These are phyloP conservation scores for Jamesozyma gamospora DNA, from an alignment of 805 yeast genomes.

Conservation along the genomic window DNA sequence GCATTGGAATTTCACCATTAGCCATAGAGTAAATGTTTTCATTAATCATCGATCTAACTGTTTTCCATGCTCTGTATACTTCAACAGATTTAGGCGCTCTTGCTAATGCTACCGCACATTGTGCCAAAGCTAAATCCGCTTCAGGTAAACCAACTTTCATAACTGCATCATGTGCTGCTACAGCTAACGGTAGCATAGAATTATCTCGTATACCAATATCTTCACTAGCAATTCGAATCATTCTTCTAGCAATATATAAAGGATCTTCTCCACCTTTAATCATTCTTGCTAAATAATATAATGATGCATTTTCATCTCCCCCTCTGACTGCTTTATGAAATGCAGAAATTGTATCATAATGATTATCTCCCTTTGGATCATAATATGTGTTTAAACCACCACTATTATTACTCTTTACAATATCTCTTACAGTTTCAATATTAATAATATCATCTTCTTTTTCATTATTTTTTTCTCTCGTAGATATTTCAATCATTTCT, in stretches of 20 bases:
- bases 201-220: constrained; percentile 86
- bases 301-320: constrained; percentile 77
- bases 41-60: constrained; percentile 48
- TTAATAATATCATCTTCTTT: constrained; percentile 20
- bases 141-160: constrained; percentile 93
- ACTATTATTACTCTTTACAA: constrained; percentile 41
- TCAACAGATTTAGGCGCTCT: constrained; percentile 78
- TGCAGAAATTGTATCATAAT: constrained; percentile 92
- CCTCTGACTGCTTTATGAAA: constrained; percentile 92
- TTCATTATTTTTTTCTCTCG: constrained; percentile 34
- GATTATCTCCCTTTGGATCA: constrained; percentile 83
- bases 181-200: constrained; percentile 73
- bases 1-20: constrained; percentile 54
- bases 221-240: constrained; percentile 92
- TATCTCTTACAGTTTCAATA: constrained; percentile 28
- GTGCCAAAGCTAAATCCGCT: constrained; percentile 79
- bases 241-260: constrained; percentile 73
- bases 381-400: constrained; percentile 34
- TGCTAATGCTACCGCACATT: constrained; percentile 86
- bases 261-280: constrained; percentile 92
- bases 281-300: constrained; percentile 83
- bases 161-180: constrained; percentile 75
- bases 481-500: constrained; percentile 65
- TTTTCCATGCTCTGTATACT: constrained; percentile 70
- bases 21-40: constrained; percentile 41